Conservation (phyloP, 2,329 filamentous ascomycete species). For the Fonsecaea nubica region DNA sequence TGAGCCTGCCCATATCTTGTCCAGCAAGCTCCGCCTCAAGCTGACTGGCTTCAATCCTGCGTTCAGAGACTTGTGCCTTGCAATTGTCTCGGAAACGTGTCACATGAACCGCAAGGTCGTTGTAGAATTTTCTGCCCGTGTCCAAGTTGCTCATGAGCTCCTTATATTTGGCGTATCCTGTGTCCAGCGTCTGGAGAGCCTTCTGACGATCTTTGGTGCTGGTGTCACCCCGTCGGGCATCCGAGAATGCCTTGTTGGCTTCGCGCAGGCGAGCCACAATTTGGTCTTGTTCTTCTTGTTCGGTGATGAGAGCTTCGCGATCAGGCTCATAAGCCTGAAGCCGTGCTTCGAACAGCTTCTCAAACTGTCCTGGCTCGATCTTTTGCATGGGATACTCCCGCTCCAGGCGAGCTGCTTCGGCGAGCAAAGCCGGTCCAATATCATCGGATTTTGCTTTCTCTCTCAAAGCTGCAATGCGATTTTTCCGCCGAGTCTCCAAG, state of each 20-base stretch:
- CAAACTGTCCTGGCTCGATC: constrained; percentile 88
- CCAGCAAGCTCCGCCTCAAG: constrained; percentile 73
- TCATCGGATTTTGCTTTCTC: constrained; percentile 86
- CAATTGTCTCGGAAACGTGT: constrained; percentile 82
- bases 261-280: constrained; percentile 72
- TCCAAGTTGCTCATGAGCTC: constrained; percentile 93
- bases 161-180: constrained; percentile 94
- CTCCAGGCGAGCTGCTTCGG: constrained; percentile 83
- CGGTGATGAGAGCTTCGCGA: constrained; percentile 71
- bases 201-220: constrained; percentile 76
- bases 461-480: constrained; percentile 78
- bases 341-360: constrained; percentile 84
- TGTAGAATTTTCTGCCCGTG: constrained; percentile 93
- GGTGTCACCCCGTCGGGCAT: constrained; percentile 71
- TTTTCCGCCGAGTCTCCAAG: constrained; percentile 78
- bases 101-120: constrained; percentile 88
- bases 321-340: constrained; percentile 83
- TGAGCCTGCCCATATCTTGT: constrained; percentile 63
- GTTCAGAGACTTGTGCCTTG: constrained; percentile 76
- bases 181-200: constrained; percentile 85
- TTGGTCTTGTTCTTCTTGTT: constrained; percentile 76
- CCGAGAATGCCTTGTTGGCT: constrained; percentile 78
- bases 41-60: constrained; percentile 78
- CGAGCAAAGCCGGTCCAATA: constrained; percentile 79
- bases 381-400: constrained; percentile 82